Base-by-base conservation (phyloP, 345 rosid genomes). In the Salix exigua region DNA sequence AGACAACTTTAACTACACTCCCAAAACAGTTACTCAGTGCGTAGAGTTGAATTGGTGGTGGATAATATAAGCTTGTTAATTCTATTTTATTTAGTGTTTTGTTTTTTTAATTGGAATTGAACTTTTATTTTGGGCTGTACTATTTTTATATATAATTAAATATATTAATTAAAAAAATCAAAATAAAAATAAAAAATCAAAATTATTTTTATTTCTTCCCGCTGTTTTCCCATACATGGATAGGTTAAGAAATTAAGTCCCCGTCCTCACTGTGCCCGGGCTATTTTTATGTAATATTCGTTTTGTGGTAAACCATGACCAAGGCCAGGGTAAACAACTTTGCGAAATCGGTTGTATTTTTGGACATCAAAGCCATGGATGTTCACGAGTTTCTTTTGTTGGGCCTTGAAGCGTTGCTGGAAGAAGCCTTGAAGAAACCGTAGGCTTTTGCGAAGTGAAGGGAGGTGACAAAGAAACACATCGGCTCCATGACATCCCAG, bases 401-500 rank as follows among this genome's bases (percentile, higher is more conserved):
- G 74, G 55, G 75, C 60, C 37, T 42, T 64, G 62, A 81, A 81
- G 21, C 84, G 58, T 25, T 67, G 71, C 63, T 74, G 78, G 68
- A 81, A 81, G 53, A 74, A 81, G 11, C 78, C 84, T 70, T 81
- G 78, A 42, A 81, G 68, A 81, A 81, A 9, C 23, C 67, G 58
- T 65, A 77, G 16, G 75, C 84, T 53, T 77, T 60, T 1, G 72
- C 78, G 11, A 70, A 81, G 62, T 81, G 75, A 13, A 77, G 16
- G 8, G 81, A 77, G 3, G 76, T 69, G 63, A 77, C 81, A 26
- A 74, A 77, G 72, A 64, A 81, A 25, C 84, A 81, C 18, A 81
- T 77, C 25, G 84, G 84, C 44, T 81, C 78, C 84, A 77, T 81
- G 6, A 81, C 84, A 53, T 81, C 84, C 84, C 84, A 81, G 35